Evolutionary conservation across 2,329 filamentous ascomycete genomes (phyloP), one percentile per base, ranked within the genome.

Genomic region (Remersonia thermophila): DNA sequence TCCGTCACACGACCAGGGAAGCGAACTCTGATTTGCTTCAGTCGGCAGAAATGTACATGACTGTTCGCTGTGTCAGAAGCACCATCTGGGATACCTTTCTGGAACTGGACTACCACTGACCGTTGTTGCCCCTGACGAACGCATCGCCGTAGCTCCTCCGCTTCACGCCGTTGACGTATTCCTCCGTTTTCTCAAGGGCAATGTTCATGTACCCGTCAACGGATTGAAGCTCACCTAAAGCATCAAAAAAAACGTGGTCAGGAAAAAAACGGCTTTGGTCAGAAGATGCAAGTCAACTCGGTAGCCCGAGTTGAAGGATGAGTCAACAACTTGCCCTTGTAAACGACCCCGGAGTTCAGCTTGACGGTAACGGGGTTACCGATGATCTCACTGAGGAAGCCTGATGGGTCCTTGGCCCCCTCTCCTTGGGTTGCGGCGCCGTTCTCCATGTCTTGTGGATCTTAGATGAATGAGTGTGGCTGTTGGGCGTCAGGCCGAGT

Each of bases 121-220:
- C 89, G 54, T 96, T 96, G 63, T 96, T 96, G 49, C 89, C 89
- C 58, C 89, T 74, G 39, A 96, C 83, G 58, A 96, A 96, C 4
- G 89, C 85, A 66, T 96, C 89, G 7, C 89, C 89, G 56, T 94
- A 95, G 37, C 74, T 82, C 51, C 83, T 73, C 51, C 82, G 73
- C 61, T 89, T 76, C 46, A 77, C 73, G 29, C 87, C 89, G 54
- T 93, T 81, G 48, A 95, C 81, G 50, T 80, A 86, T 62, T 98
- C 91, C 47, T 84, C 80, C 14, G 86, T 93, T 63, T 94, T 91
- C 61, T 98, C 91, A 20, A 98, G 73, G 10, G 91, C 89, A 57
- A 98, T 95, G 64, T 98, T 98, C 91, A 98, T 98, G 64, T 96
- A 98, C 35, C 91, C 91, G 59, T 98, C 91, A 33, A 98, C 89